Evolutionary conservation across 192 early-diverging fungal genomes (phyloP).

Genomic region (Lunasporangiospora selenospora): DNA sequence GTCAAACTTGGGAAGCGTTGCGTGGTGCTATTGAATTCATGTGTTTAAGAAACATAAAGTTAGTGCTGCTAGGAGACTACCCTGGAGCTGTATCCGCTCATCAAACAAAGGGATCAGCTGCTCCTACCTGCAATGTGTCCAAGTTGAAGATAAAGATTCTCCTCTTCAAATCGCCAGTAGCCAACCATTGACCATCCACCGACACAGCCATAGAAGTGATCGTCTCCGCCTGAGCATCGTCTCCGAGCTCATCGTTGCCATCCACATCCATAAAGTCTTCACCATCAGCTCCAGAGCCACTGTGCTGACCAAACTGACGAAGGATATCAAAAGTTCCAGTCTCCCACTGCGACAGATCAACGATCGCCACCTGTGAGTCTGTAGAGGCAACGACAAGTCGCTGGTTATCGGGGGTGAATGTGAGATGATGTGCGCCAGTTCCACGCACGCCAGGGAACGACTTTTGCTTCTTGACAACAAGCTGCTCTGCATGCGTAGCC

Average conservation of each 20-base stretch:
- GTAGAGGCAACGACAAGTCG: slow-evolving; percentile 78
- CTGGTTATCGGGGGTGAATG: slow-evolving; percentile 82
- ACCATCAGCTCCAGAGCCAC: slow-evolving; percentile 48
- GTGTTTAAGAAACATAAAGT: background rate
- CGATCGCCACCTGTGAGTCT: slow-evolving; percentile 77
- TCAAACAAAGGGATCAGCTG: slow-evolving; percentile 1
- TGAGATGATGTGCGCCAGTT: slow-evolving; percentile 70
- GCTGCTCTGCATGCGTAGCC: slow-evolving; percentile 44
- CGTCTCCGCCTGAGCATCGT: slow-evolving; percentile 56
- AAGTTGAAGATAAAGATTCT: slow-evolving; percentile 79
- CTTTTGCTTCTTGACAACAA: slow-evolving; percentile 55
- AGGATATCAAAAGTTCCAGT: slow-evolving; percentile 65
- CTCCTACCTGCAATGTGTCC: slow-evolving; percentile 67
- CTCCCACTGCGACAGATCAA: slow-evolving; percentile 75
- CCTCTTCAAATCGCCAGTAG: slow-evolving; percentile 77
- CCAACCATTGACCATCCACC: slow-evolving; percentile 81
- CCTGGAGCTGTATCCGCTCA: too few species aligned
- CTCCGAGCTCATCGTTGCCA: slow-evolving; percentile 52
- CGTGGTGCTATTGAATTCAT: slow-evolving; percentile 57
- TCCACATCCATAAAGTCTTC: slow-evolving; percentile 39
- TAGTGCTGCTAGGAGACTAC: background rate
- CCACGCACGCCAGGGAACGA: slow-evolving; percentile 46
- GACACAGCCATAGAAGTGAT: slow-evolving; percentile 79
- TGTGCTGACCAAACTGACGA: slow-evolving; percentile 72
- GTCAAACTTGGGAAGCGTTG: slow-evolving; percentile 65